A percentile compares a stretch with the other conserved stretches of the same genome.
Conservation (phyloP, 2,329 filamentous ascomycete genomes). For the Gaeumannomyces sp. region DNA sequence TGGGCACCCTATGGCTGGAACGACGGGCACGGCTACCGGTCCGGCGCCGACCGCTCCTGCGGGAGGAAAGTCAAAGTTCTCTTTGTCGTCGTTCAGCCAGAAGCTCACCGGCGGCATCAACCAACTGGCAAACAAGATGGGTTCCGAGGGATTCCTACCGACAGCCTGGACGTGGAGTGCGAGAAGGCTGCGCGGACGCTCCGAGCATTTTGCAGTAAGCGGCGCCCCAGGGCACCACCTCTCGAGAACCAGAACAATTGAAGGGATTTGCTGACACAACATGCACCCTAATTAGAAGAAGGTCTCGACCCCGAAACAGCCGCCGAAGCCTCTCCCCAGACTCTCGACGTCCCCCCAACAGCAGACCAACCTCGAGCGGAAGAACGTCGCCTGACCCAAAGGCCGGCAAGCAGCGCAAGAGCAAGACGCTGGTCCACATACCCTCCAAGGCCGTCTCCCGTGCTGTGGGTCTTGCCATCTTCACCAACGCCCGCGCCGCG, state of each 20-base stretch:
- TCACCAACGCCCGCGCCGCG: slow-evolving; percentile 58
- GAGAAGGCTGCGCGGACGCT: slow-evolving; percentile 86
- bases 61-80: neutral
- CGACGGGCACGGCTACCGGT: neutral
- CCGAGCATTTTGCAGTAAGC: slow-evolving; percentile 75
- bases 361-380: neutral
- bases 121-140: slow-evolving; percentile 72
- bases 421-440: slow-evolving; percentile 45
- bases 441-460: slow-evolving; percentile 55
- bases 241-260: no score
- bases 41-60: neutral
- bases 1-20: neutral
- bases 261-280: neutral
- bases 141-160: slow-evolving; percentile 79
- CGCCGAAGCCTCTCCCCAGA: slow-evolving; percentile 18
- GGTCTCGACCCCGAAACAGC: slow-evolving; percentile 40
- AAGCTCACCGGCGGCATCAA: slow-evolving; percentile 69
- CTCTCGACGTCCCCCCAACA: slow-evolving; percentile 14
- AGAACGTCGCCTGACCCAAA: neutral
- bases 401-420: slow-evolving; percentile 25
- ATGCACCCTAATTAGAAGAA: slow-evolving; percentile 33
- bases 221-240: no score
- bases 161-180: slow-evolving; percentile 78
- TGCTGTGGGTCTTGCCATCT: slow-evolving; percentile 64
- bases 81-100: slow-evolving; percentile 27